These are phyloP conservation scores for Pseudogymnoascus sp. DNA, from an alignment of 2,329 filamentous ascomycete species.

Conservation along the genomic window DNA sequence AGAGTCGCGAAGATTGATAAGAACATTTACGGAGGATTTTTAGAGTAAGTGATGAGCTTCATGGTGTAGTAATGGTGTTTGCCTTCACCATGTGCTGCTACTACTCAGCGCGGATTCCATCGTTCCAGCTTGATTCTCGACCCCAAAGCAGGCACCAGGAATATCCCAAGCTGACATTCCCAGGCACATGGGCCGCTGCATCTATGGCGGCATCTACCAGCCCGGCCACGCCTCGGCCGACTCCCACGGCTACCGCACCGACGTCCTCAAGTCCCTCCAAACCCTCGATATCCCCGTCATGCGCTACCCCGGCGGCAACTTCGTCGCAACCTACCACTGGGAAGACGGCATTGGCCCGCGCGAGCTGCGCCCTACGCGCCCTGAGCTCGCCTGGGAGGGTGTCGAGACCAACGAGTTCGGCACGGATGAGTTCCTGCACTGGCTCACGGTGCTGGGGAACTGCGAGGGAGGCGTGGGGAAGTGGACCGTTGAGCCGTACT, in stretches of 20 bases:
- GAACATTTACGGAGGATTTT: constrained; percentile 77
- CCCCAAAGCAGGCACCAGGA: not conserved
- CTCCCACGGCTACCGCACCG: constrained; percentile 65
- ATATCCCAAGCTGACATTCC: constrained; percentile 25
- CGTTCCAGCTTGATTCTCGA: not conserved
- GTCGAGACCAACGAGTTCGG: constrained; percentile 72
- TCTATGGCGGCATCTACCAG: constrained; percentile 80
- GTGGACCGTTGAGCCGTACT: constrained; percentile 64
- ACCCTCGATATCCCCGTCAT: constrained; percentile 70
- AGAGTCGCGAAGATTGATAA: constrained; percentile 56
- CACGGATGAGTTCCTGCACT: constrained; percentile 79
- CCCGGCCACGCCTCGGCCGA: constrained; percentile 66
- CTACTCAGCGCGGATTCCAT: not conserved
- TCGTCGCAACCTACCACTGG: constrained; percentile 80
- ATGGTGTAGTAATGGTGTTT: not conserved
- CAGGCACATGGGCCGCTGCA: constrained; percentile 82
- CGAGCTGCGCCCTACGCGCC: constrained; percentile 54
- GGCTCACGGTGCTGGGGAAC: constrained; percentile 58
- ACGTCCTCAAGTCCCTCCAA: constrained; percentile 65
- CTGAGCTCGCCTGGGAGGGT: constrained; percentile 70
- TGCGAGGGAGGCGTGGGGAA: constrained; percentile 46
- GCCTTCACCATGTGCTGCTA: not conserved
- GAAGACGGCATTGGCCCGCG: constrained; percentile 68
- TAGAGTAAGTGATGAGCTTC: constrained; percentile 50
- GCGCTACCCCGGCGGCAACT: constrained; percentile 77